Conservation (phyloP, 78 protist species). For the Dictyostelium firmibasis region DNA sequence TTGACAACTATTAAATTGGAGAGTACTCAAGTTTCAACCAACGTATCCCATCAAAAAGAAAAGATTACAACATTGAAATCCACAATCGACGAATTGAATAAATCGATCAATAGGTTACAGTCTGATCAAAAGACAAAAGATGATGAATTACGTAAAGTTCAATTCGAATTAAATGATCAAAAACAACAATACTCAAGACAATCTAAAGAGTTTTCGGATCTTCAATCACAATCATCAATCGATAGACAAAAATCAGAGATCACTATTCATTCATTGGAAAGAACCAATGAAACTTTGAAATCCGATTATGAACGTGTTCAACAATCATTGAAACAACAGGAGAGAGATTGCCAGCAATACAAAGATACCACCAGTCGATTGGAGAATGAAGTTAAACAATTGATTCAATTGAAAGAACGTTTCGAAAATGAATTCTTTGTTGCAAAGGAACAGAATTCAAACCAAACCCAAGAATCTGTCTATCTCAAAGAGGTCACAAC, state of each 20-base stretch:
- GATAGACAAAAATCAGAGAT: conserved; percentile 41
- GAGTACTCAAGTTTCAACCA: not conserved
- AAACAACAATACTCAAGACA: not conserved
- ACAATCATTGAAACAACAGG: conserved; percentile 4
- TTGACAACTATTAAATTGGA: not conserved
- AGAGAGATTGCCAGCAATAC: not conserved
- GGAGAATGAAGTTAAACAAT: conserved; percentile 48
- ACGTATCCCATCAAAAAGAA: conserved; percentile 17
- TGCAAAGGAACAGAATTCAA: conserved; percentile 35
- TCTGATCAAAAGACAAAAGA: not conserved
- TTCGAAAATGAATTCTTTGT: conserved; percentile 76
- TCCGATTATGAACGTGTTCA: not conserved
- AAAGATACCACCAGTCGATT: not conserved
- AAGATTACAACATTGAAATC: not conserved
- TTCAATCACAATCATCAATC: not conserved
- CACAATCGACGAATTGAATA: not conserved
- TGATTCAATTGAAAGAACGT: conserved; percentile 45
- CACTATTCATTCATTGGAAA: not conserved
- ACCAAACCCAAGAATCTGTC: conserved; percentile 26
- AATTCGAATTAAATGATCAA: not conserved
- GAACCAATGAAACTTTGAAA: not conserved
- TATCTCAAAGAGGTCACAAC: conserved; percentile 56
- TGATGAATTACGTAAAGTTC: not conserved
- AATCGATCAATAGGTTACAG: not conserved
- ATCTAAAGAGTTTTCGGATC: conserved; percentile 36